Percentiles rank a stretch among this genome's conserved stretches.
phyloP scores from a whole-genome alignment of 495 filamentous ascomycete species.

The Peziza echinospora region DNA sequence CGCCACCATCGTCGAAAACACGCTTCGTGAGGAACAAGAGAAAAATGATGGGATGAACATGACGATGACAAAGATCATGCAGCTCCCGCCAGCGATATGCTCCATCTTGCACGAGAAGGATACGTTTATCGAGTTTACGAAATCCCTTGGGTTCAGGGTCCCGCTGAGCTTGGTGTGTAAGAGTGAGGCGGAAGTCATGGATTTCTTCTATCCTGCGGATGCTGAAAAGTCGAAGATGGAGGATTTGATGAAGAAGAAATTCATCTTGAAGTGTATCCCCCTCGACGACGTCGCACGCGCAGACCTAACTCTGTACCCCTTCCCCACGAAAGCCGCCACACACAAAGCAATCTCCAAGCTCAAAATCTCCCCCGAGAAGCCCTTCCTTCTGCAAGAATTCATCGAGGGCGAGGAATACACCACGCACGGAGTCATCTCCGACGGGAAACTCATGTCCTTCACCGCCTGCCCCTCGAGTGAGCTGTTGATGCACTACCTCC shows the following conservation, averaged over 20 bases:
- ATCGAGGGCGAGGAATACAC: too few relatives aligned
- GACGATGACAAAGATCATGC: too few relatives aligned
- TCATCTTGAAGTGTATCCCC: constrained; percentile 38
- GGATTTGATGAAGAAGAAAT: constrained; percentile 20
- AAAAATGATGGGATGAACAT: neutral
- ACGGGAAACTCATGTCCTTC: too few relatives aligned
- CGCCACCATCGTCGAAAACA: neutral
- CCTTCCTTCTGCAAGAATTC: too few relatives aligned
- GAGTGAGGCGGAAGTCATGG: constrained; percentile 30
- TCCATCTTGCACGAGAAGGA: constrained; percentile 34
- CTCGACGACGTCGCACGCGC: constrained; percentile 25
- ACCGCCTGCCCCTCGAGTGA: too few relatives aligned
- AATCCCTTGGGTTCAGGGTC: constrained; percentile 29
- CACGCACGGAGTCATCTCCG: too few relatives aligned
- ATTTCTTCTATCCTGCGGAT: constrained; percentile 26
- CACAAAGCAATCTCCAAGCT: too few relatives aligned
- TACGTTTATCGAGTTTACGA: constrained; percentile 34
- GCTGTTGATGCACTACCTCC: too few relatives aligned
- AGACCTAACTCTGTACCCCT: constrained; percentile 10
- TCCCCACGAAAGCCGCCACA: too few relatives aligned
- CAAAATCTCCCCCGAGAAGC: too few relatives aligned
- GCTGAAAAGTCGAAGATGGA: neutral
- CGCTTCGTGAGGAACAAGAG: neutral
- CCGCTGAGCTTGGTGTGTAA: constrained; percentile 38
- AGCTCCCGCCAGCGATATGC: constrained; percentile 15